phyloP scores from a whole-genome alignment of 1,284 basidiomycete species.

The Entoloma clypeatum region DNA sequence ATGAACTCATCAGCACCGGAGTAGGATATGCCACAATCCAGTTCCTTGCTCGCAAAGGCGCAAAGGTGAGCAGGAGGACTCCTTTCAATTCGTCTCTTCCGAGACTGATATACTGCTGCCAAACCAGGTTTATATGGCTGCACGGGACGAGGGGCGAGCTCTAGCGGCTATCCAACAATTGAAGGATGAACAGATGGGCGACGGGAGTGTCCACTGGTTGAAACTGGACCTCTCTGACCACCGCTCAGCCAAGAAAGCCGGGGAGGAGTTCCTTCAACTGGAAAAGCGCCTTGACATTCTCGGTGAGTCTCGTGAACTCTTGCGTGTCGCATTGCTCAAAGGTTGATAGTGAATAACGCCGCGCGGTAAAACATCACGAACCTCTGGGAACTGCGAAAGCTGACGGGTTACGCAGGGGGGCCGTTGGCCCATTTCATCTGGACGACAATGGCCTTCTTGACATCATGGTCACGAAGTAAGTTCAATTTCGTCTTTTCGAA shows the following conservation, averaged over 20 bases:
- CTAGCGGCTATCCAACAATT: conserved; percentile 37
- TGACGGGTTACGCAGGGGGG: conserved; percentile 10
- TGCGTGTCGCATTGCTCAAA: background rate
- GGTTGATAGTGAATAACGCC: conserved; percentile 22
- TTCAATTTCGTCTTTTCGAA: background rate
- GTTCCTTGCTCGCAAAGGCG: conserved; percentile 39
- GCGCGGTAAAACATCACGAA: conserved; percentile 18
- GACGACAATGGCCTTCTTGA: background rate
- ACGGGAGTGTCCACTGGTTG: conserved; percentile 42
- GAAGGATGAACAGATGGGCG: conserved; percentile 31
- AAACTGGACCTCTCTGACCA: conserved; percentile 46
- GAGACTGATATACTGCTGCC: too few relatives aligned
- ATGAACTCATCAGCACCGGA: conserved; percentile 29
- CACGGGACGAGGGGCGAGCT: conserved; percentile 37
- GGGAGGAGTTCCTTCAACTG: conserved; percentile 31
- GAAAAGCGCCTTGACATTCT: conserved; percentile 34
- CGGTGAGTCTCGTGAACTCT: conserved; percentile 12
- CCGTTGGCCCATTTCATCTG: background rate
- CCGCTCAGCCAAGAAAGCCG: conserved; percentile 39
- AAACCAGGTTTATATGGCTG: conserved; percentile 46
- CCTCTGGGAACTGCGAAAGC: conserved; percentile 5
- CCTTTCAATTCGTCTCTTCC: too few relatives aligned
- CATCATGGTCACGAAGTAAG: conserved; percentile 36
- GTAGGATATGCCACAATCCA: conserved; percentile 45
- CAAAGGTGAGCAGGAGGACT: too few relatives aligned